phyloP scores from a whole-genome alignment of 148 eudicot species.

The Rhododendron ovatum region DNA sequence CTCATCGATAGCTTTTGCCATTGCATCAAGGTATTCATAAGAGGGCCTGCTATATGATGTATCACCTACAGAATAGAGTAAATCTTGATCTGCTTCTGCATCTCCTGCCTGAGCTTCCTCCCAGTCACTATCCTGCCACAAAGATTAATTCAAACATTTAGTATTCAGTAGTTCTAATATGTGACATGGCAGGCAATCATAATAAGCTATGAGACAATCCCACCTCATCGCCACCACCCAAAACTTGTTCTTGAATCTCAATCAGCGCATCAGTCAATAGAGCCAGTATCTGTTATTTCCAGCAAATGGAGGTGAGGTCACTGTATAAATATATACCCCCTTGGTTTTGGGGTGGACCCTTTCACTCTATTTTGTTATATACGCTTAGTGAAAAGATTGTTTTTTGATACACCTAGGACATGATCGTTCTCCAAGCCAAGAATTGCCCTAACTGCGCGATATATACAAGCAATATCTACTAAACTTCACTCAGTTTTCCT shows the following conservation, averaged over 20 bases:
- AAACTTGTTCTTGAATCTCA: slow-evolving; percentile 88
- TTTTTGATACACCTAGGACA: background rate
- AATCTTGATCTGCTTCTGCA: slow-evolving; percentile 40
- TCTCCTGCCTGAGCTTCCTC: slow-evolving; percentile 71
- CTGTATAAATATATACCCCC: background rate
- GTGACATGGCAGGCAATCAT: background rate
- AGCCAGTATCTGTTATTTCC: slow-evolving; percentile 57
- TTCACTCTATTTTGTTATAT: background rate
- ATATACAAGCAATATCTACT: background rate
- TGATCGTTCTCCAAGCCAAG: background rate
- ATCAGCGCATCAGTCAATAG: slow-evolving; percentile 71
- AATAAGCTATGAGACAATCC: background rate
- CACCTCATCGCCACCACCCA: slow-evolving; percentile 66
- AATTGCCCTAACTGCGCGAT: background rate
- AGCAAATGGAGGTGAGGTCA: background rate
- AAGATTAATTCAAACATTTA: background rate
- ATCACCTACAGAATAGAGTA: slow-evolving; percentile 30
- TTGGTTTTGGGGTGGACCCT: background rate
- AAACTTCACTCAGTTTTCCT: background rate
- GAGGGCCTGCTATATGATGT: slow-evolving; percentile 49
- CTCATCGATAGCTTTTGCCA: slow-evolving; percentile 78
- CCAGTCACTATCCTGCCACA: slow-evolving; percentile 91
- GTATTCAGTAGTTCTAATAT: background rate
- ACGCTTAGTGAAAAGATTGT: background rate
- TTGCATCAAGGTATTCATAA: slow-evolving; percentile 65